Evolutionary conservation across 129 eudicot species (phyloP).

Genomic region (Lactuca sativa): DNA sequence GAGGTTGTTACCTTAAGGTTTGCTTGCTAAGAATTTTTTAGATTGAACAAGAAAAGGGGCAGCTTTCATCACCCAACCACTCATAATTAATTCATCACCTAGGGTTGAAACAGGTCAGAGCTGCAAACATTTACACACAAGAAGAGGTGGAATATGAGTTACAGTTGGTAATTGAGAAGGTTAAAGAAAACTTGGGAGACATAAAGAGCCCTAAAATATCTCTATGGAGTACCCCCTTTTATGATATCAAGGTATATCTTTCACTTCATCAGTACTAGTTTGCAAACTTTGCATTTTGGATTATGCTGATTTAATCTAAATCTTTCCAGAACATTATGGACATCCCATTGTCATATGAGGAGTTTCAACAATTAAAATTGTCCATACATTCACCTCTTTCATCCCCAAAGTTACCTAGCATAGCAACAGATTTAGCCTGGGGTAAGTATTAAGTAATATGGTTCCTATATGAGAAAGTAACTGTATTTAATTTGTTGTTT

Average conservation of each 20-base stretch:
- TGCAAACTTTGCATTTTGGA: slow-evolving; percentile 5
- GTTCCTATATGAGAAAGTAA: neutral
- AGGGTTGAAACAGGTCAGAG: slow-evolving; percentile 74
- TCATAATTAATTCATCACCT: slow-evolving; percentile 43
- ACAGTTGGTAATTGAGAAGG: slow-evolving; percentile 46
- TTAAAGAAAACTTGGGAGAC: slow-evolving; percentile 43
- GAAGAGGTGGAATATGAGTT: slow-evolving; percentile 82
- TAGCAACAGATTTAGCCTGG: slow-evolving; percentile 44
- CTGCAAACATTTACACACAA: slow-evolving; percentile 63
- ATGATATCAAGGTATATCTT: slow-evolving; percentile 59
- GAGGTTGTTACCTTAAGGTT: slow-evolving; percentile 70
- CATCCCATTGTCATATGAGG: slow-evolving; percentile 55
- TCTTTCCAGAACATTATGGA: slow-evolving; percentile 48
- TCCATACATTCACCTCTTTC: slow-evolving; percentile 45
- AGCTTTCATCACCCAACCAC: slow-evolving; percentile 32
- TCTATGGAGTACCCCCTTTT: slow-evolving; percentile 59
- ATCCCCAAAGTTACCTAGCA: slow-evolving; percentile 48
- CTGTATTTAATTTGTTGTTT: slow-evolving; percentile 7
- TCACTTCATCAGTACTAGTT: neutral
- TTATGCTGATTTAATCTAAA: slow-evolving; percentile 23
- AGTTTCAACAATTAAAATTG: slow-evolving; percentile 51
- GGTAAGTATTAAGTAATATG: slow-evolving; percentile 67
- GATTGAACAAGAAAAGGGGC: slow-evolving; percentile 21
- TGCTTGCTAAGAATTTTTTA: slow-evolving; percentile 35
- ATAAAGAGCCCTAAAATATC: slow-evolving; percentile 41